A percentile compares a stretch with the other conserved stretches of the same genome.
phyloP scores from a whole-genome alignment of 495 filamentous ascomycete genomes.

The Penicillium macrosclerotiorum region DNA sequence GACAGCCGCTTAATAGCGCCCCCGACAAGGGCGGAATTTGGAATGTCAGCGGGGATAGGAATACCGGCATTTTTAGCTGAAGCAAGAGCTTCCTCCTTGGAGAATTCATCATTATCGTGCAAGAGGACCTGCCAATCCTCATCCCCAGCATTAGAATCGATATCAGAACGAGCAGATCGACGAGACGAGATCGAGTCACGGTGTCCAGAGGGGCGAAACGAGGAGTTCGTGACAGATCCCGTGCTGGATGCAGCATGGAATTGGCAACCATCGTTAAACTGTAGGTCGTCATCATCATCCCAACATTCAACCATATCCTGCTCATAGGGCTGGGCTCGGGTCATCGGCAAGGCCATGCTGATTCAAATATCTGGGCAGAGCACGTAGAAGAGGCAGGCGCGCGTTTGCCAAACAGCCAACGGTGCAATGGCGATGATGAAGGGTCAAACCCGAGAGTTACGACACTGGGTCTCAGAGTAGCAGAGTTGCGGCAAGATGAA shows the following conservation, averaged over 20 bases:
- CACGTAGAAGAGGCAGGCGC: not conserved
- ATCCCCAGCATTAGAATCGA: conserved; percentile 70
- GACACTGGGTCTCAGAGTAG: conserved; percentile 24
- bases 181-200: conserved; percentile 76
- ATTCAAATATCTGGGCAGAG: not conserved
- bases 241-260: conserved; percentile 63
- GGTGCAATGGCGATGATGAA: conserved; percentile 6
- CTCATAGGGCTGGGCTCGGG: conserved; percentile 52
- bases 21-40: conserved; percentile 89
- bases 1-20: conserved; percentile 93
- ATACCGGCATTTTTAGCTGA: conserved; percentile 87
- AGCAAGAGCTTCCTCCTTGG: conserved; percentile 77
- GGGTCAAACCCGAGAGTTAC: conserved; percentile 23
- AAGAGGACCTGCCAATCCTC: conserved; percentile 84
- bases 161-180: conserved; percentile 74
- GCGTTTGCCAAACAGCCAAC: not conserved
- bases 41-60: conserved; percentile 83
- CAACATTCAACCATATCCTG: conserved; percentile 74
- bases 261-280: conserved; percentile 69
- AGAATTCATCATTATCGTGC: conserved; percentile 73
- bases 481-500: conserved; percentile 15
- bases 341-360: conserved; percentile 56
- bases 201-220: conserved; percentile 53
- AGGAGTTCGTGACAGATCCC: conserved; percentile 50
- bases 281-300: conserved; percentile 82